These are phyloP conservation scores for Populus nigra DNA, from an alignment of 345 rosid species.

Conservation along the genomic window DNA sequence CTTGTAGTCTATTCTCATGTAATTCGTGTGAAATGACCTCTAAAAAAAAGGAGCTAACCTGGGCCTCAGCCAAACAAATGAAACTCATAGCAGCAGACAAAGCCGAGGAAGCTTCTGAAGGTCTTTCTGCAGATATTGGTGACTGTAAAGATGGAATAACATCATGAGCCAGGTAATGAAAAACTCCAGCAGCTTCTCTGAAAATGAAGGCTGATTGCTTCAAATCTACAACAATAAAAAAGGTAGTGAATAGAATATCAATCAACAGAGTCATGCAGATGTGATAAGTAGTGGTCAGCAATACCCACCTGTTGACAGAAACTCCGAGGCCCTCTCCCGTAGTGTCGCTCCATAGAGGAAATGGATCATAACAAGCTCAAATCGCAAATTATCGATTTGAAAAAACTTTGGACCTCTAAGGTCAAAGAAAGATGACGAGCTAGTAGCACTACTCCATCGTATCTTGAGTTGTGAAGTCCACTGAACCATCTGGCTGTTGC, in stretches of 20 bases:
- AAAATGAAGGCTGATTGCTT: slow-evolving; percentile 55
- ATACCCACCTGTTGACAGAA: slow-evolving; percentile 49
- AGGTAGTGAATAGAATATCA: not conserved
- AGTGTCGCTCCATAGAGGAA: slow-evolving; percentile 59
- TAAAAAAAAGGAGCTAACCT: slow-evolving; percentile 38
- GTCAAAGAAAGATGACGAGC: slow-evolving; percentile 48
- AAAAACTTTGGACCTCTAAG: slow-evolving; percentile 52
- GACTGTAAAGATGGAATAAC: slow-evolving; percentile 50
- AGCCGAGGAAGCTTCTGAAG: slow-evolving; percentile 49
- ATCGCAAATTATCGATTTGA: slow-evolving; percentile 55
- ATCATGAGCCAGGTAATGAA: slow-evolving; percentile 53
- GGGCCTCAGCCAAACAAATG: slow-evolving; percentile 84
- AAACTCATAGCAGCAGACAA: slow-evolving; percentile 53
- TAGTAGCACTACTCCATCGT: slow-evolving; percentile 65
- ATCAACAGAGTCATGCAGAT: not conserved
- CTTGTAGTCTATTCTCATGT: too few species aligned
- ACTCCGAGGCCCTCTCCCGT: slow-evolving; percentile 64
- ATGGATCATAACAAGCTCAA: slow-evolving; percentile 65
- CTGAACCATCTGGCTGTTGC: slow-evolving; percentile 27
- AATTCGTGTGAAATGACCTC: too few species aligned
- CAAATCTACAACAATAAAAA: slow-evolving; percentile 36
- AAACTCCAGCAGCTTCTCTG: slow-evolving; percentile 82
- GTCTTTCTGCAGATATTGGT: slow-evolving; percentile 34
- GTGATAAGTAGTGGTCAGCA: not conserved
- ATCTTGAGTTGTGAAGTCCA: slow-evolving; percentile 57